Evolutionary conservation across 1,284 basidiomycete genomes (phyloP).

Genomic region (Ustilago loliicola): DNA sequence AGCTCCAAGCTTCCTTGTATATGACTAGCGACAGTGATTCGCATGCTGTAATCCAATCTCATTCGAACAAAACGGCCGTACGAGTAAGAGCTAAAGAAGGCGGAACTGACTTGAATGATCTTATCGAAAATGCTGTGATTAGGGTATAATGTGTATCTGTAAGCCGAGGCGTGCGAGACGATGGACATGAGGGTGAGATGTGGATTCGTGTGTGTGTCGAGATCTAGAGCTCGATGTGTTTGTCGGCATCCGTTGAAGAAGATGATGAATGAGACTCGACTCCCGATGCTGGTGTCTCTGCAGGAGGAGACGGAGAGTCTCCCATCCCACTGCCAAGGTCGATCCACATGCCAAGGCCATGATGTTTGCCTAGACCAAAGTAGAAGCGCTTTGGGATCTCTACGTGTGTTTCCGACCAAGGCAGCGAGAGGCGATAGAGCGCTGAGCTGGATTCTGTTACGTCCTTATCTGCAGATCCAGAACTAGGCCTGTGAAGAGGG

Average conservation of each 20-base stretch:
- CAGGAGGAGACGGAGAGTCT: neutral
- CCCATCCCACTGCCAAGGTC: slow-evolving; percentile 29
- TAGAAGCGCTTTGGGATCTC: slow-evolving; percentile 45
- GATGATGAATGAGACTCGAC: neutral
- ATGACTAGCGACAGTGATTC: neutral
- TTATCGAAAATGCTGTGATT: neutral
- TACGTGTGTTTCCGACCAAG: slow-evolving; percentile 26
- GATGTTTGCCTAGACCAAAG: slow-evolving; percentile 37
- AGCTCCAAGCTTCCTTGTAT: neutral
- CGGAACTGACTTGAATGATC: neutral
- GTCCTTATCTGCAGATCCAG: neutral
- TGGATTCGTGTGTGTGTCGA: neutral
- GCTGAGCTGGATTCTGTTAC: neutral
- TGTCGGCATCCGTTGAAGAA: neutral
- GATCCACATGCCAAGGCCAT: slow-evolving; percentile 44
- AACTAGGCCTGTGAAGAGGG: slow-evolving; percentile 14
- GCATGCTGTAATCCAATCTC: neutral
- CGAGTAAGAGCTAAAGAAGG: neutral
- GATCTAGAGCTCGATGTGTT: neutral
- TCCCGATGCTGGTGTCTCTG: neutral
- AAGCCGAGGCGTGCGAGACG: neutral
- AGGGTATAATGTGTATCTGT: slow-evolving; percentile 3
- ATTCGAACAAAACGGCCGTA: neutral
- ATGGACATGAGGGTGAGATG: neutral
- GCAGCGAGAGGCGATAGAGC: slow-evolving; percentile 32